Base-by-base conservation (phyloP, 2,329 filamentous ascomycete genomes). In the Davidsoniella australis region DNA sequence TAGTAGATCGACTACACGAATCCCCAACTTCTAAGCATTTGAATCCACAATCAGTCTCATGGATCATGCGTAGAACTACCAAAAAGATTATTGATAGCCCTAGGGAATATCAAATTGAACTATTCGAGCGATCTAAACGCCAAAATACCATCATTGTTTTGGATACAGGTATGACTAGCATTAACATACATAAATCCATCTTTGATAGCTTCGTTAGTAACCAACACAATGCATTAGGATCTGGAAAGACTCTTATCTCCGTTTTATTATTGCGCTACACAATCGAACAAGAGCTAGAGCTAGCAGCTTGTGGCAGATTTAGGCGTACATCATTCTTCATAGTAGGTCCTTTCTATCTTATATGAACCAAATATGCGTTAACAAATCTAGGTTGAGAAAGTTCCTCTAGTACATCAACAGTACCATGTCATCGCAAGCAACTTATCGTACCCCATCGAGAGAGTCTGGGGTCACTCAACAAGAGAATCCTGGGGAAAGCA, bases 191-290 rank as follows among this genome's bases (percentile, higher is more conserved):
- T 12, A 33, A 9, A 33, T 33, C 29, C 29, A 12, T 12, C 29
- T 12, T 23, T 23, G 20, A 3, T 4, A 33, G 29, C 29, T 33
- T 33, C 29, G 8, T 33, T 33, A 33, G 8, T 33, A 9, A 33
- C 29, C 1, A 33, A 33, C 8, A 12, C 3, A 10, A 33, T 46
- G 8, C 14, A 14, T 1, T 52, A 80, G 83, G 91, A 10, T 87
- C 86, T 3, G 91, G 91, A 2, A 98, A 98, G 65, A 98, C 91
- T 0, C 69, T 95, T n/a, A 95, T 98, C 57, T 88, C 91, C 0
- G 87, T 85, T 1, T 71, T 96, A 2, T 70, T 98, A 4, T 71
- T 96, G 20, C 77, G 80, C 38, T 76, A 93, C 61, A 72, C 77
- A 8, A 71, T 96, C 26, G 77, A 86, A 38, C 68, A 80, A 52